Evolutionary conservation across 2,329 filamentous ascomycete genomes (phyloP), one percentile per base, ranked within the genome.

Genomic region (Emergomyces orientalis): DNA sequence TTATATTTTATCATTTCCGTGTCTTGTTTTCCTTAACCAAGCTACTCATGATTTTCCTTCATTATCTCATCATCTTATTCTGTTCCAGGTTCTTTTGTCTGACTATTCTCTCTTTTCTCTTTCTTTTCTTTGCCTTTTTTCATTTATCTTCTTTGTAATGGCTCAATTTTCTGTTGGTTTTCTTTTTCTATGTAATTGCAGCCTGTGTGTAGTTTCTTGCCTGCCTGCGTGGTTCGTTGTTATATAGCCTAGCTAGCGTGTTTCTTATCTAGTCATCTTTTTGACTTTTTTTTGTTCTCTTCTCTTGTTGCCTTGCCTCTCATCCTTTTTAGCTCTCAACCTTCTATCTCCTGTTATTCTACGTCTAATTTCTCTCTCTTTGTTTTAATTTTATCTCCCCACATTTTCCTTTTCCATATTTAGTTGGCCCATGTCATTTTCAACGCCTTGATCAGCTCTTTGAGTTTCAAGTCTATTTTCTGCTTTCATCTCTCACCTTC

Each of bases 21-120:
- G 9, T 27, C 13, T 27, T 49, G 3, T 4, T 14, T 49, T 14
- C 13, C 22, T 27, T 13, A 0, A 11, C 22, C 47, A 49, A 25
- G 11, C 6, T 49, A 27, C 47, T 37, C 52, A 62, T 37, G 52
- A 55, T 49, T 62, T 37, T 62, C 49, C 30, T 62, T 32, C 14
- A 19, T 27, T 32, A 34, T 49, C 45, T 49, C n/a, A 32, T 37
- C 39, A 30, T 30, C 25, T 49, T 51, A 7, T 34, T 11, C n/a
- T n/a, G 45, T 27, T 62, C 32, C 30, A 55, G n/a, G 25, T 37
- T 61, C 22, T 57, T 30, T 25, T 57, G 34, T 62, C 6, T 32
- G 30, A 62, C 30, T 25, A 56, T 55, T 34, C 47, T 11, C 9
- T 17, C 30, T 17, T 57, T 14, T 47, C 8, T 43, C 39, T 32